A percentile compares a stretch with the other conserved stretches of the same genome.
Evolutionary conservation across 1,284 basidiomycete species (phyloP).

Genomic region (Xanthoconium separans): DNA sequence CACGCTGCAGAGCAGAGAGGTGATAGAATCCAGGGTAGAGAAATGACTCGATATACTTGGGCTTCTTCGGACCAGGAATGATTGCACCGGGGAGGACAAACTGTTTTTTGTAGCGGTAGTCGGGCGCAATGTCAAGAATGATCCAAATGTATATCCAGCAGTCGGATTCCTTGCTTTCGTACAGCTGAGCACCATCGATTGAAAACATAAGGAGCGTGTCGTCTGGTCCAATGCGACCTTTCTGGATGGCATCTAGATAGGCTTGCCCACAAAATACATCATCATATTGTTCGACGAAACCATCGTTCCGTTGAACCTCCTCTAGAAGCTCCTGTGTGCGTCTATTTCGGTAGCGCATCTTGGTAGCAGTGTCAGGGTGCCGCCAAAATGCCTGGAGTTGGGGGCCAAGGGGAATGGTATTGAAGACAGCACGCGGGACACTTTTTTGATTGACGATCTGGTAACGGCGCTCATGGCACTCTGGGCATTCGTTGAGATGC

Average conservation of each 20-base stretch:
- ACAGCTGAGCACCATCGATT: constrained; percentile 1
- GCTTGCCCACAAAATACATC: constrained; percentile 17
- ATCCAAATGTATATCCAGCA: constrained; percentile 13
- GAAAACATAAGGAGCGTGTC: background rate
- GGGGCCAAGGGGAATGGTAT: constrained; percentile 23
- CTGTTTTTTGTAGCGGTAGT: constrained; percentile 1
- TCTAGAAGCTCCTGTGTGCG: constrained; percentile 7
- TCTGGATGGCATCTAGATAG: constrained; percentile 20
- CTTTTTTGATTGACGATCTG: too few species aligned
- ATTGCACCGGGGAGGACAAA: constrained; percentile 4
- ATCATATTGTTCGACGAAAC: constrained; percentile 10
- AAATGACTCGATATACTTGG: constrained; percentile 4
- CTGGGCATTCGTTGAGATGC: too few species aligned
- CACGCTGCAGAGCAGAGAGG: background rate
- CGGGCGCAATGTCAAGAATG: background rate
- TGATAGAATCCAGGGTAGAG: constrained; percentile 5
- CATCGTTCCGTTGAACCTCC: constrained; percentile 5
- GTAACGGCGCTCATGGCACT: too few species aligned
- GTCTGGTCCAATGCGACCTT: constrained; percentile 14
- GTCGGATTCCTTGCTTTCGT: too few species aligned
- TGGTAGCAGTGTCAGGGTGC: constrained; percentile 20
- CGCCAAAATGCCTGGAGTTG: constrained; percentile 31
- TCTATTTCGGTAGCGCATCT: constrained; percentile 20
- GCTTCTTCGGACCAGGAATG: constrained; percentile 14
- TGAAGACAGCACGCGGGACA: constrained; percentile 30